Evolutionary conservation across 2,329 filamentous ascomycete species (phyloP).

Genomic region (Exophiala bonariae): DNA sequence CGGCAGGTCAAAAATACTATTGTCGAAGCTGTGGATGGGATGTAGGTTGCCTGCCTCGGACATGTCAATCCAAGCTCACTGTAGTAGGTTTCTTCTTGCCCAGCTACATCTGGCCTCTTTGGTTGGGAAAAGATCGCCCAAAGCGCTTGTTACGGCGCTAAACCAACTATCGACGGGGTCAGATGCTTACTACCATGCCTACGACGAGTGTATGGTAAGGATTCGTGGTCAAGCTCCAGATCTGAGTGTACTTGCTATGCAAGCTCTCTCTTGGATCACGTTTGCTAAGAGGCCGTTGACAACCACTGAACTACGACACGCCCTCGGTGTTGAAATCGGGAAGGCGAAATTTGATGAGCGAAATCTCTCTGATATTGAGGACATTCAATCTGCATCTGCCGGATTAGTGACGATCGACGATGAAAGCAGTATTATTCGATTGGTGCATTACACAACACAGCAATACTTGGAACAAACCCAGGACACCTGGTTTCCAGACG

Average conservation of each 20-base stretch:
- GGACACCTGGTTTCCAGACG: slow-evolving; percentile 34
- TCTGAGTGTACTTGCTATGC: slow-evolving; percentile 11
- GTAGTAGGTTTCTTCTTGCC: slow-evolving; percentile 12
- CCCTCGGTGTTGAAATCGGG: slow-evolving; percentile 27
- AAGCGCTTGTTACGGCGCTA: no score
- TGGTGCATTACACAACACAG: slow-evolving; percentile 48
- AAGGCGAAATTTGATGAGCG: slow-evolving; percentile 22
- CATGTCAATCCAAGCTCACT: background rate
- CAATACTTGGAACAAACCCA: slow-evolving; percentile 41
- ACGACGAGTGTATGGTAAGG: slow-evolving; percentile 20
- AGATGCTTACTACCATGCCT: slow-evolving; percentile 7
- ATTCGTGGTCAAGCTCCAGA: slow-evolving; percentile 16
- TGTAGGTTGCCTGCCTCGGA: slow-evolving; percentile 17
- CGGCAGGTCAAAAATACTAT: slow-evolving; percentile 15
- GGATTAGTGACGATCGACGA: slow-evolving; percentile 27
- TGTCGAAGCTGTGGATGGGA: slow-evolving; percentile 18
- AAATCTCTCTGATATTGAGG: slow-evolving; percentile 22
- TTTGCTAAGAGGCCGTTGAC: slow-evolving; percentile 23
- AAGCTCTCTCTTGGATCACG: slow-evolving; percentile 27
- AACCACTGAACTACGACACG: slow-evolving; percentile 28
- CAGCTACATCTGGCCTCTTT: slow-evolving; percentile 3
- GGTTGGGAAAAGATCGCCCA: no score
- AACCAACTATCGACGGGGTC: no score
- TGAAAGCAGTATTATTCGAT: slow-evolving; percentile 22
- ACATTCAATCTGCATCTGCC: slow-evolving; percentile 26